Base-by-base conservation (phyloP, 2,329 filamentous ascomycete genomes). In the Berkeleyomyces basicola region DNA sequence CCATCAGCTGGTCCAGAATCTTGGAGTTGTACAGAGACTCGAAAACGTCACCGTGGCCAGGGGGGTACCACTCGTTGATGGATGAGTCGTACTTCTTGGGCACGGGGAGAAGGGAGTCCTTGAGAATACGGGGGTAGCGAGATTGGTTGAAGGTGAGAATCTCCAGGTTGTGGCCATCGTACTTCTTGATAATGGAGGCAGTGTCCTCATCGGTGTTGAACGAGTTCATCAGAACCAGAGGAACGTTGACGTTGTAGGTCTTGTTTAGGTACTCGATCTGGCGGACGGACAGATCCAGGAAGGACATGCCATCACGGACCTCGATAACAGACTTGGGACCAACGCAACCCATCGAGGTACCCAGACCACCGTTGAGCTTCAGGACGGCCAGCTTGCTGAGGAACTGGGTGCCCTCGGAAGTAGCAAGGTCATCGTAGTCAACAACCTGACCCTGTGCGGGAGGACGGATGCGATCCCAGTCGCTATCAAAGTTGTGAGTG, bases 121-220 rank as follows among this genome's bases (percentile, higher is more conserved):
- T 97, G 78, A 91, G 85, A 73, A 99, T 89, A 82, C 93, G 88
- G 69, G 93, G 93, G 81, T 97, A 99, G 71, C 91, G 84, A 67
- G 93, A 99, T 79, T 99, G 93, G 82, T 99, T 99, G 86, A 99
- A 99, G 74, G 93, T 97, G 74, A 97, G 82, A 75, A 99, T 97
- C 74, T 99, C 93, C 72, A 99, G 95, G 75, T 96, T 96, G 84
- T 99, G 93, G 67, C 93, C 93, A 80, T 99, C 92, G 78, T 97
- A 99, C 82, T 99, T 99, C 85, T 99, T 99, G 81, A 99, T 99
- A 78, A 99, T 99, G 77, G 90, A 90, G 67, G 91, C 90, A 60
- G 93, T 99, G 73, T 99, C 93, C 71, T 92, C 84, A 75, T 99
- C 91, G 74, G 93, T 99, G 84, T 99, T 99, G 88, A 99, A 99